Evolutionary conservation across 2,329 filamentous ascomycete genomes (phyloP).

Genomic region (Chrysosporium keratinophilum): DNA sequence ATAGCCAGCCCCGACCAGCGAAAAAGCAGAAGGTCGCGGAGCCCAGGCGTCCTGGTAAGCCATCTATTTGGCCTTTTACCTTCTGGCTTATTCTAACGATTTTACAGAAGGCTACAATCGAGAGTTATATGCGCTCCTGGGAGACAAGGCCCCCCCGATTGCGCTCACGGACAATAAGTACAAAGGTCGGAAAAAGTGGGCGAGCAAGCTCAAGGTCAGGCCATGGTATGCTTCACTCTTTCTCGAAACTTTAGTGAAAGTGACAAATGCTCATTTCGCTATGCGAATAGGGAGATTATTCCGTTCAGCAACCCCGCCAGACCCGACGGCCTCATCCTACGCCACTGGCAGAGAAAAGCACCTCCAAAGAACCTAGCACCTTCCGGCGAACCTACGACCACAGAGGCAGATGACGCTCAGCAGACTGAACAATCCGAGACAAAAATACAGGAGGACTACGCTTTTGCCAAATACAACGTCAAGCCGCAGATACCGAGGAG

Average conservation of each 20-base stretch:
- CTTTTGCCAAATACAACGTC: constrained; percentile 82
- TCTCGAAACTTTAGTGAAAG: constrained; percentile 50
- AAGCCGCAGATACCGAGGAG: constrained; percentile 59
- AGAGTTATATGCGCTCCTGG: constrained; percentile 43
- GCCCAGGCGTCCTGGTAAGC: constrained; percentile 44
- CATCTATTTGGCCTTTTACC: constrained; percentile 2
- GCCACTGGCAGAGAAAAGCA: constrained; percentile 67
- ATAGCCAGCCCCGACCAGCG: constrained; percentile 45
- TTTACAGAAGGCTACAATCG: constrained; percentile 40
- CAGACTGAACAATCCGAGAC: constrained; percentile 20
- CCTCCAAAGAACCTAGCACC: constrained; percentile 33
- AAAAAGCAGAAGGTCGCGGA: constrained; percentile 66
- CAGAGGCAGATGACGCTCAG: constrained; percentile 27
- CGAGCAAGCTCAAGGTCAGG: constrained; percentile 35
- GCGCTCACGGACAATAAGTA: constrained; percentile 44
- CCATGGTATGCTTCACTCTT: constrained; percentile 37
- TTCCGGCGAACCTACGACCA: constrained; percentile 28
- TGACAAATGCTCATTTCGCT: constrained; percentile 40
- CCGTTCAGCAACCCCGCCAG: constrained; percentile 71
- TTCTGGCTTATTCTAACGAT: constrained; percentile 6
- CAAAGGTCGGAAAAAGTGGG: constrained; percentile 41
- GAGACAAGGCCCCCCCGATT: constrained; percentile 43
- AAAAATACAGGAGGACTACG: constrained; percentile 34
- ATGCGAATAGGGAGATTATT: constrained; percentile 51
- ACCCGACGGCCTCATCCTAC: constrained; percentile 57